A percentile compares a stretch with the other conserved stretches of the same genome.
phyloP scores from a whole-genome alignment of 805 yeast species.

The Yamadazyma sp. region DNA sequence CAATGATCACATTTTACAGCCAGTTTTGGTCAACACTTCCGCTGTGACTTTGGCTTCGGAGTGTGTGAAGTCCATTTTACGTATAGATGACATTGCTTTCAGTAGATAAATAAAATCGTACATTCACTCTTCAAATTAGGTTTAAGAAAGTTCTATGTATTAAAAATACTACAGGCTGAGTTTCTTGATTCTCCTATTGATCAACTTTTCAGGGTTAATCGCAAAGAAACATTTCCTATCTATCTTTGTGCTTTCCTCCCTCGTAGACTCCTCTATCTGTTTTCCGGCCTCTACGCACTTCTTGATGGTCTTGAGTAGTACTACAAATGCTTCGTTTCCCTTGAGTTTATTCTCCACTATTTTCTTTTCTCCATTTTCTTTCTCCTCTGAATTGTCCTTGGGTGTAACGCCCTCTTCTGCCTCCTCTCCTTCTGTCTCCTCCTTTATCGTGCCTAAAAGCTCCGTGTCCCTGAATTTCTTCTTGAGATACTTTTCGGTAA shows the following conservation, averaged over 20 bases:
- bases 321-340: conserved; percentile 34
- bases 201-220: conserved; percentile 54
- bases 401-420: not conserved
- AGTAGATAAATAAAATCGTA: conserved; percentile 43
- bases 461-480: conserved; percentile 46
- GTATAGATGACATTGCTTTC: conserved; percentile 96
- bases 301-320: conserved; percentile 44
- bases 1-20: conserved; percentile 94
- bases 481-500: conserved; percentile 65
- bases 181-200: conserved; percentile 44
- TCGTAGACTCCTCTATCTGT: conserved; percentile 44
- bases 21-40: conserved; percentile 90
- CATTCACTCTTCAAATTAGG: too few relatives aligned
- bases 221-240: conserved; percentile 66
- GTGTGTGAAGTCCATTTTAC: conserved; percentile 90
- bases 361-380: conserved; percentile 15
- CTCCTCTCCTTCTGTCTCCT: conserved; percentile 9
- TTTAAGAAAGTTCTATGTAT: too few relatives aligned
- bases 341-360: conserved; percentile 12
- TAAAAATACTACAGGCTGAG: conserved; percentile 12
- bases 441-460: conserved; percentile 10
- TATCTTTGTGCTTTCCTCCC: conserved; percentile 61
- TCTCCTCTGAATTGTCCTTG: conserved; percentile 7
- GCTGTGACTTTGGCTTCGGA: conserved; percentile 95
- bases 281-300: conserved; percentile 51